A percentile compares a stretch with the other conserved stretches of the same genome.
Evolutionary conservation across 1,284 basidiomycete species (phyloP).

Genomic region (Gymnopus androsaceus): DNA sequence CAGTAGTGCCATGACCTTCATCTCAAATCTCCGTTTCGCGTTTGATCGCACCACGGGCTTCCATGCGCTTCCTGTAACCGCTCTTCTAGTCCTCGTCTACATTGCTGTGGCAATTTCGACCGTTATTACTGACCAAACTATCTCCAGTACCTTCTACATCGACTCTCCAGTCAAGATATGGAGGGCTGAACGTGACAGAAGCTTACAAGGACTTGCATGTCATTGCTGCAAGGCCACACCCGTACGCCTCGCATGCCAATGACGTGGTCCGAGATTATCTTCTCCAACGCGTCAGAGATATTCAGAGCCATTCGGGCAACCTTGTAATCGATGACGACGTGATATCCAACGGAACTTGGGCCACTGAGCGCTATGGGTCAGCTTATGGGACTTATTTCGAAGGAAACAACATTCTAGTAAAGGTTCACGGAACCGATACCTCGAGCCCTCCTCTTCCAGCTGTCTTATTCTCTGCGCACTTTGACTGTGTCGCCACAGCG

Average conservation of each 20-base stretch:
- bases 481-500: slow-evolving; percentile 77
- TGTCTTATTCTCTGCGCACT: slow-evolving; percentile 79
- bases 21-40: not conserved
- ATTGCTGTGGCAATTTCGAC: slow-evolving; percentile 51
- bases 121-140: slow-evolving; percentile 54
- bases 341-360: slow-evolving; percentile 59
- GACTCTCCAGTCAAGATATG: slow-evolving; percentile 42
- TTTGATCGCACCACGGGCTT: slow-evolving; percentile 1
- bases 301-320: slow-evolving; percentile 35
- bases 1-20: not conserved
- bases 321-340: slow-evolving; percentile 51
- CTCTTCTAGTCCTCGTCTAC: slow-evolving; percentile 56
- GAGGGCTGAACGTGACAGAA: slow-evolving; percentile 54
- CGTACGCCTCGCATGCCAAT: slow-evolving; percentile 76
- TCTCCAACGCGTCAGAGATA: slow-evolving; percentile 50
- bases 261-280: slow-evolving; percentile 64
- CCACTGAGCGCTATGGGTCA: slow-evolving; percentile 17
- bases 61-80: slow-evolving; percentile 33
- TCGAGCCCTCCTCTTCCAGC: slow-evolving; percentile 32
- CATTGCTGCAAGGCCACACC: slow-evolving; percentile 71
- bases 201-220: slow-evolving; percentile 67
- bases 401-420: slow-evolving; percentile 71
- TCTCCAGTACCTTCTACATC: slow-evolving; percentile 44
- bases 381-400: slow-evolving; percentile 67
- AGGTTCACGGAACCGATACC: slow-evolving; percentile 56